Evolutionary conservation across 805 yeast genomes (phyloP), one percentile per base, ranked within the genome.

Genomic region (Pichia cephalocereana): DNA sequence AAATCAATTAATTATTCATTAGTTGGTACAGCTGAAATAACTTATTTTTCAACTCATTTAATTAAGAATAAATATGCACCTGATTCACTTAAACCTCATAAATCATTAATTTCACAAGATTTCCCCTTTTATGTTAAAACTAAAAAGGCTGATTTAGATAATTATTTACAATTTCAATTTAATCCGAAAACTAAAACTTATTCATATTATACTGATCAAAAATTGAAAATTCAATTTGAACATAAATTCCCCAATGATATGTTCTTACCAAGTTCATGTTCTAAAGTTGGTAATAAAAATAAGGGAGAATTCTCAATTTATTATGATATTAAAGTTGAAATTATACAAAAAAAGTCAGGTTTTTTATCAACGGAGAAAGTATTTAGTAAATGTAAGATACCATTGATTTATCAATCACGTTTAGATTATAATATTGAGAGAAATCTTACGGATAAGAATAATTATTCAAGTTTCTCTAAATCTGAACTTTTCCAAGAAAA

Each of bases 251-350:
- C 51, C 1, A 41, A 26, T n/a, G 18, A 30, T 40, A 26, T 39
- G 2, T 45, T 17, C 23, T 23, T 45, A n/a, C 51, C 51, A 11
- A 48, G 51, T 34, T 41, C 51, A 9, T 32, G 30, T n/a, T 23
- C 28, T 8, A 14, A 26, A 8, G 32, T 44, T 39, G 51, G 48
- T 18, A 23, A 41, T 27, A 27, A 32, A n/a, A 40, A 45, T 41
- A 7, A 4, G 32, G 48, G 45, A 19, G 26, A 39, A 10, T 17
- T 48, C 18, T 12, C 36, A 6, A 36, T 48, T 18, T 11, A 2
- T 8, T 48, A 48, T 39, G 34, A 37, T 8, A 10, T 45, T 8
- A 42, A 41, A 39, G 43, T 46, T 11, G 41, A 48, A 12, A 34
- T 48, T n/a, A 30, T 30, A 2, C 44, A 48, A 23, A 48, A 37